Percentiles rank a stretch among this genome's conserved stretches.
These are phyloP conservation scores for Neoboletus magnificus DNA, from an alignment of 768 basidiomycete genomes.

Conservation along the genomic window DNA sequence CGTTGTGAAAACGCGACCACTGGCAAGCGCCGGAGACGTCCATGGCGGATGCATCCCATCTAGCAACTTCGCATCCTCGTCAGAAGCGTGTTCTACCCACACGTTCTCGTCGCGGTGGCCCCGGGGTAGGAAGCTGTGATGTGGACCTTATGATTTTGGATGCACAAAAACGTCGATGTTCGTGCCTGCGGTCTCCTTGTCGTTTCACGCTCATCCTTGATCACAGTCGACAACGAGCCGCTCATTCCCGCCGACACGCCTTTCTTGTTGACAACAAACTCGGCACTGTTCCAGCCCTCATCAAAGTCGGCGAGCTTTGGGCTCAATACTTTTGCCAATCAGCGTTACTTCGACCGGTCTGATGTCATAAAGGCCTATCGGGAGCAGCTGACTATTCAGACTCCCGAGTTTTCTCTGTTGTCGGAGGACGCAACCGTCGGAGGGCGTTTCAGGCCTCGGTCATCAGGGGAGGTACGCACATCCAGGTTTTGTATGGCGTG, in stretches of 20 bases:
- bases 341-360: conserved; percentile 74
- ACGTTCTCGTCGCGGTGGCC: conserved; percentile 75
- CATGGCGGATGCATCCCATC: conserved; percentile 37
- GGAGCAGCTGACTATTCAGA: conserved; percentile 71
- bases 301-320: conserved; percentile 34
- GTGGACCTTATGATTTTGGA: conserved; percentile 83
- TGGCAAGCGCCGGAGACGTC: conserved; percentile 11
- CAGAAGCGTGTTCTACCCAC: conserved; percentile 82
- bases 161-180: conserved; percentile 73
- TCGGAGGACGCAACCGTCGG: conserved; percentile 54
- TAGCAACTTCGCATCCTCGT: conserved; percentile 39
- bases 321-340: conserved; percentile 58
- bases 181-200: conserved; percentile 29
- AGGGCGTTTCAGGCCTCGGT: conserved; percentile 67
- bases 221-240: conserved; percentile 65
- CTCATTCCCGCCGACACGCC: conserved; percentile 62
- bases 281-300: conserved; percentile 45
- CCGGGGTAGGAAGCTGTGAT: conserved; percentile 76
- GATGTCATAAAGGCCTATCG: conserved; percentile 71
- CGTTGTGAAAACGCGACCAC: conserved; percentile 6
- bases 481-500: neutral
- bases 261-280: conserved; percentile 75
- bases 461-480: conserved; percentile 63
- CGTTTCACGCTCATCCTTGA: conserved; percentile 18
- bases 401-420: conserved; percentile 60